phyloP scores from a whole-genome alignment of 2,329 filamentous ascomycete species.

The Fusarium sarcochroum region DNA sequence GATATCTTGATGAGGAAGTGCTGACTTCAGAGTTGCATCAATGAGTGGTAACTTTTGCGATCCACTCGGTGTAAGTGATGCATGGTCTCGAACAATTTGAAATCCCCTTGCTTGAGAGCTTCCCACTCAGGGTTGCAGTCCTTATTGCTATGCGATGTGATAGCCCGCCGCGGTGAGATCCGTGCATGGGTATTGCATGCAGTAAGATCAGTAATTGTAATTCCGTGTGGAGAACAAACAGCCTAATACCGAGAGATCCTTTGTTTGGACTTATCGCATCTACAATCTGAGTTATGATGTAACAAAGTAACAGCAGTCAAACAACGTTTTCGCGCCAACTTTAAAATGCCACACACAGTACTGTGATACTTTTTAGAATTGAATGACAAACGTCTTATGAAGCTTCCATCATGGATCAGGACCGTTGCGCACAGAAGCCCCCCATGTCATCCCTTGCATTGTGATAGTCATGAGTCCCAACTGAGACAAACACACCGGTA shows the following conservation, averaged over 20 bases:
- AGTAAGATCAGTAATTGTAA: neutral
- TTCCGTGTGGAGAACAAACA: neutral
- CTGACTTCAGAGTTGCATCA: conserved; percentile 7
- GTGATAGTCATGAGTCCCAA: conserved; percentile 21
- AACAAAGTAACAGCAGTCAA: no score
- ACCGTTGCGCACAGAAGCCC: neutral
- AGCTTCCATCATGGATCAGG: neutral
- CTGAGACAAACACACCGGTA: conserved; percentile 31
- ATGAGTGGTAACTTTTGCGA: neutral
- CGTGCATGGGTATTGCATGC: neutral
- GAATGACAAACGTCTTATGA: conserved; percentile 5
- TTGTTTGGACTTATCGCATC: no score
- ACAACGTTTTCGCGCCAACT: no score
- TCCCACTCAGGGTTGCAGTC: conserved; percentile 4
- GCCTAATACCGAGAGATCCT: no score
- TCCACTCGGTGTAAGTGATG: conserved; percentile 13
- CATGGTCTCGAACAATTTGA: conserved; percentile 5
- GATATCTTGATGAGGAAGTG: neutral
- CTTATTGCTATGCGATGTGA: neutral
- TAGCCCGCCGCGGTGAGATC: conserved; percentile 7
- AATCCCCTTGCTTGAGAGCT: conserved; percentile 15
- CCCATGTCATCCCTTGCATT: conserved; percentile 28
- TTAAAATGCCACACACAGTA: no score
- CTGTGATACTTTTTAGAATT: neutral
- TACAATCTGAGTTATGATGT: no score